phyloP scores from a whole-genome alignment of 2,329 filamentous ascomycete genomes.

The Immersiporthe knoxdaviesiana region DNA sequence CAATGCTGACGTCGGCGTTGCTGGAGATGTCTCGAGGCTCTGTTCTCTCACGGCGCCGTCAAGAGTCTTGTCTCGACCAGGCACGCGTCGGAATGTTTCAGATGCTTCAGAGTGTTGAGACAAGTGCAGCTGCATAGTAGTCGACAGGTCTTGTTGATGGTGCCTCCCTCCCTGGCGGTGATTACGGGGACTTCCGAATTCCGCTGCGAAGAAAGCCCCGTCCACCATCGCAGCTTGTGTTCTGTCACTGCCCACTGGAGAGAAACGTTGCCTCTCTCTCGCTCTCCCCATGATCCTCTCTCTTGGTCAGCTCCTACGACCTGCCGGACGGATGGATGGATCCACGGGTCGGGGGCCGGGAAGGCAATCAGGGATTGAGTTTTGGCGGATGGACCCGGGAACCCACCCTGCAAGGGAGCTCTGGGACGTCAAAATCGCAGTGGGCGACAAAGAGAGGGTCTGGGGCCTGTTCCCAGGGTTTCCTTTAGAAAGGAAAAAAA shows the following conservation, averaged over 20 bases:
- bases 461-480: not conserved
- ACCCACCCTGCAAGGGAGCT: slow-evolving; percentile 11
- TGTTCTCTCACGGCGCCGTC: slow-evolving; percentile 4
- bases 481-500: no score
- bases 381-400: slow-evolving; percentile 8
- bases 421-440: slow-evolving; percentile 8
- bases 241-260: not conserved
- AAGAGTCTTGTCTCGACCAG: not conserved
- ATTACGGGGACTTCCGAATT: not conserved
- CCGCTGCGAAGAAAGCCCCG: not conserved
- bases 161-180: not conserved
- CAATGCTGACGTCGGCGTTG: slow-evolving; percentile 14
- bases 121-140: not conserved
- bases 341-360: slow-evolving; percentile 13
- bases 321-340: slow-evolving; percentile 4
- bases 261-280: not conserved
- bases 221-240: not conserved
- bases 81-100: slow-evolving; percentile 8
- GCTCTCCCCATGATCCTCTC: not conserved
- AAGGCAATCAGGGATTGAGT: slow-evolving; percentile 16
- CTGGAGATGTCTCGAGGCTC: not conserved
- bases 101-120: slow-evolving; percentile 3
- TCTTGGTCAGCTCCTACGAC: not conserved
- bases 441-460: not conserved
- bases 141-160: not conserved